Base-by-base conservation (phyloP, 768 basidiomycete species). In the Leucocoprinus sp. region DNA sequence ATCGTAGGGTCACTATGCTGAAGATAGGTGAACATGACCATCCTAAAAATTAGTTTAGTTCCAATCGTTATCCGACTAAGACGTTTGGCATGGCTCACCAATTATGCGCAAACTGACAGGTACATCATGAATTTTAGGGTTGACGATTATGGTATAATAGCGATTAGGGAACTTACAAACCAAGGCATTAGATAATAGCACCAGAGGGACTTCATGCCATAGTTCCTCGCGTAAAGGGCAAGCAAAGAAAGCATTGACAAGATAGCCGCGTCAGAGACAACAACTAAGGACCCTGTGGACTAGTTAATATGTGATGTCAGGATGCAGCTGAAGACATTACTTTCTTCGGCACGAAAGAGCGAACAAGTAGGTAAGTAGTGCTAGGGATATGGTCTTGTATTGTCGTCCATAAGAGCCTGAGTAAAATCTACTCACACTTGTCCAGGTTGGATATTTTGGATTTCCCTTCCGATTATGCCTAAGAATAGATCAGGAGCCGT, bases 1-100 rank as follows among this genome's bases (percentile, higher is more conserved):
- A 80, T 67, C 0, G 66, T 69, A 4, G 75, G 73, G 53, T 78
- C 77, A 42, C 75, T 77, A 52, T 82, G 79, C 36, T 80, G 79
- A 9, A 82, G 64, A 53, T 76, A 78, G 1, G 77, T 77, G 52
- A 78, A 71, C 64, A 72, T 74, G 41, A 79, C 74, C 54, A 81
- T 75, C 77, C 76, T 73, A 38, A 50, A 51, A 39, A n/a, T n/a
- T n/a, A n/a, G n/a, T n/a, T n/a, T n/a, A n/a, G n/a, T n/a, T n/a
- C n/a, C n/a, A n/a, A n/a, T n/a, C n/a, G n/a, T n/a, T n/a, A n/a
- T n/a, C n/a, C n/a, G n/a, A n/a, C n/a, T n/a, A 12, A 8, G 11
- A 12, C 9, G 8, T 14, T 22, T 27, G 21, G 42, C 27, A 27
- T n/a, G 21, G 21, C 45, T 21, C 54, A 68, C 70, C 69, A 70